Conservation (phyloP, 2,329 filamentous ascomycete genomes). For the Cercospora beticola region DNA sequence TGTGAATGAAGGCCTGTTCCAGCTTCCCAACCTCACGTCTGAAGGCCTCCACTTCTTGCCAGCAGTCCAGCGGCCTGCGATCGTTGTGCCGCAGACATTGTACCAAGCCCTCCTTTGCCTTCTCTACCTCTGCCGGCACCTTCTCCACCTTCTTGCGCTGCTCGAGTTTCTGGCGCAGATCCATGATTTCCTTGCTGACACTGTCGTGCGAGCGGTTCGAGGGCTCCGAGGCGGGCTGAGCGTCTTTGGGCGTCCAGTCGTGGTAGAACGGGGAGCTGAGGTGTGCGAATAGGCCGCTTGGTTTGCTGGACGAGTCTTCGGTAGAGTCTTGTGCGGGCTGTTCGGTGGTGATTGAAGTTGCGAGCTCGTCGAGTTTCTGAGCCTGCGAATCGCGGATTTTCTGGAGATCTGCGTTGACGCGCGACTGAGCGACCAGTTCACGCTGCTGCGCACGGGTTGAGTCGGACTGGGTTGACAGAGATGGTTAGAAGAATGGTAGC, state of each 20-base stretch:
- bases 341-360: constrained; percentile 52
- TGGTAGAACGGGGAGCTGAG: constrained; percentile 40
- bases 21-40: constrained; percentile 83
- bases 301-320: constrained; percentile 17
- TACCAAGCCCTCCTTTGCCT: constrained; percentile 72
- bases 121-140: constrained; percentile 69
- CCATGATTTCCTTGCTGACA: constrained; percentile 59
- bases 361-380: constrained; percentile 66
- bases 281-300: constrained; percentile 35
- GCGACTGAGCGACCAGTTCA: constrained; percentile 84
- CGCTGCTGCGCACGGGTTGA: constrained; percentile 76
- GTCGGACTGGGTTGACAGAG: constrained; percentile 65
- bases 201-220: constrained; percentile 50
- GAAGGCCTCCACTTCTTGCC: constrained; percentile 87
- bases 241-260: constrained; percentile 38
- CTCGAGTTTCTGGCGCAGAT: constrained; percentile 52
- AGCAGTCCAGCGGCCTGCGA: constrained; percentile 87
- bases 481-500: constrained; percentile 3
- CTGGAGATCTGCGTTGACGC: constrained; percentile 81
- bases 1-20: constrained; percentile 85
- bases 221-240: constrained; percentile 45
- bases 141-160: constrained; percentile 59
- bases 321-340: constrained; percentile 34
- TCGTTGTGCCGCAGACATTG: constrained; percentile 82
- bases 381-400: constrained; percentile 71